phyloP scores from a whole-genome alignment of 352 stramenopile genomes.

The Globisporangium polare region DNA sequence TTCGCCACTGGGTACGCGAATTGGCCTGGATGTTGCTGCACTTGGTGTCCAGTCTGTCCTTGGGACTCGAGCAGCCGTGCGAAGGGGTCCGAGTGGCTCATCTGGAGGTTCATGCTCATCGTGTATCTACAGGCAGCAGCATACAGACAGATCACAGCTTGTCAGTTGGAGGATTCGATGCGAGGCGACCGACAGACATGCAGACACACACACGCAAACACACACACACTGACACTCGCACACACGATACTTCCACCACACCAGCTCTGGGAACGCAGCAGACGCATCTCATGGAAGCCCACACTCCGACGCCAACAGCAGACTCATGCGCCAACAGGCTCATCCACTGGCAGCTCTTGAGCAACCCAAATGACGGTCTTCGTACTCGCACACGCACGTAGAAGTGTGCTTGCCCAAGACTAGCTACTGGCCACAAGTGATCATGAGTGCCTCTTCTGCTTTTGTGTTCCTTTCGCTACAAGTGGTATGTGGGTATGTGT shows the following conservation, averaged over 20 bases:
- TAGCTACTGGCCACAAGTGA: background rate
- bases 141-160: background rate
- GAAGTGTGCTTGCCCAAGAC: background rate
- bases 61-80: slow-evolving; percentile 4
- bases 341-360: background rate
- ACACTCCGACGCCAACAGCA: background rate
- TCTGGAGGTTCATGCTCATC: slow-evolving; percentile 18
- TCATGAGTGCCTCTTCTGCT: slow-evolving; percentile 4
- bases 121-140: slow-evolving; percentile 1
- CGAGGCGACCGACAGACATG: background rate
- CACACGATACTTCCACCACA: background rate
- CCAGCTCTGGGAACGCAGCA: slow-evolving; percentile 3
- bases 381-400: background rate
- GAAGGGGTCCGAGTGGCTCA: slow-evolving; percentile 10
- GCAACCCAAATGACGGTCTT: background rate
- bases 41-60: background rate
- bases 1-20: slow-evolving; percentile 5
- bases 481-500: background rate
- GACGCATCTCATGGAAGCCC: background rate
- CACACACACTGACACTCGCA: background rate
- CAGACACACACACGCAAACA: background rate
- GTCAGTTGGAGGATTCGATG: slow-evolving; percentile 2
- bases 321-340: background rate
- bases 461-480: background rate
- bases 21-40: background rate